Evolutionary conservation across 495 filamentous ascomycete species (phyloP).

Genomic region (Penicillium fimorum): DNA sequence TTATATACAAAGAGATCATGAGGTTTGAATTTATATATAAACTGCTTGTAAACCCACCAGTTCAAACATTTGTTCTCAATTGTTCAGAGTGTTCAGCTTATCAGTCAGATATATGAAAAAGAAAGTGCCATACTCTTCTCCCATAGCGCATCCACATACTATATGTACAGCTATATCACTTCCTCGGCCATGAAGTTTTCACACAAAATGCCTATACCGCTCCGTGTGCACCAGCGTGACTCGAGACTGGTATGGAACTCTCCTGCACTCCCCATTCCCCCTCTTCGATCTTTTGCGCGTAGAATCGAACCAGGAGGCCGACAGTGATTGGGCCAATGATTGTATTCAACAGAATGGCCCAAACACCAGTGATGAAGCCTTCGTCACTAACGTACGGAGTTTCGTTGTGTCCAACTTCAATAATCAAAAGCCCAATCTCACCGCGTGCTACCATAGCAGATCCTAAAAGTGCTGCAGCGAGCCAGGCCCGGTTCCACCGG

Average conservation of each 20-base stretch:
- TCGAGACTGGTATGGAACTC: neutral
- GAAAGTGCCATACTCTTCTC: neutral
- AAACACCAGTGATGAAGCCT: slow-evolving; percentile 63
- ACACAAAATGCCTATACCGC: neutral
- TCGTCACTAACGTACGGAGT: slow-evolving; percentile 33
- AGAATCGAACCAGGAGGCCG: slow-evolving; percentile 53
- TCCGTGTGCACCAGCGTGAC: neutral
- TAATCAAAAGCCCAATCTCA: slow-evolving; percentile 76
- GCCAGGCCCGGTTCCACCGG: slow-evolving; percentile 31
- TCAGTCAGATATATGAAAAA: neutral
- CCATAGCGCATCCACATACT: neutral
- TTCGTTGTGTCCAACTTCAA: slow-evolving; percentile 57
- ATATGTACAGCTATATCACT: neutral
- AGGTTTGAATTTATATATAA: too few relatives aligned
- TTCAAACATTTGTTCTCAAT: neutral
- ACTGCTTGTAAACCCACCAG: neutral
- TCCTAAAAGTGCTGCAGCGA: slow-evolving; percentile 51
- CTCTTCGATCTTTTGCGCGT: slow-evolving; percentile 23
- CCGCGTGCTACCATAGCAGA: slow-evolving; percentile 70
- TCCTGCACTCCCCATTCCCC: slow-evolving; percentile 31
- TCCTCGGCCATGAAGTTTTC: neutral
- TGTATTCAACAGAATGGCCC: slow-evolving; percentile 74
- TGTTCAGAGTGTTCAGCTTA: neutral
- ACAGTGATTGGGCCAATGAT: slow-evolving; percentile 67
- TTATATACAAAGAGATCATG: too few relatives aligned